Conservation (phyloP, 23 red algal genomes). For the Gracilaria vermiculophylla region DNA sequence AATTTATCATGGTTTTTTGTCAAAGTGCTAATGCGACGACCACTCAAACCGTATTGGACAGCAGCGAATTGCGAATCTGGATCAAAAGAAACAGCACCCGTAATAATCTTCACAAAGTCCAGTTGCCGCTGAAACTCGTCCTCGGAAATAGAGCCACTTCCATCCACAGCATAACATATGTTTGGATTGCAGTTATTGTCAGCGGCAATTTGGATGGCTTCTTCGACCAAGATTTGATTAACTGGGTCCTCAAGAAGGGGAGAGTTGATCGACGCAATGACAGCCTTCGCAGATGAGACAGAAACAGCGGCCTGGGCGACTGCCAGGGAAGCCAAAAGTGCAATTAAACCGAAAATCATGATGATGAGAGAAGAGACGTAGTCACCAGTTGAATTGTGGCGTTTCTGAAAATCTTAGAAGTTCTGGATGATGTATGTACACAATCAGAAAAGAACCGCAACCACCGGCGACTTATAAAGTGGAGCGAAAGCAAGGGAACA, state of each 20-base stretch:
- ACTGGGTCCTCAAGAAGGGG: background rate
- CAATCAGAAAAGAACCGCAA: too few species aligned
- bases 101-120: slow-evolving; percentile 22
- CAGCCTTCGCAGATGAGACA: background rate
- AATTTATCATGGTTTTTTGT: background rate
- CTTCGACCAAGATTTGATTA: background rate
- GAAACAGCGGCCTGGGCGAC: background rate
- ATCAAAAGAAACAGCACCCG: slow-evolving; percentile 3
- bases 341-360: background rate
- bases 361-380: too few species aligned
- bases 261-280: background rate
- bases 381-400: too few species aligned
- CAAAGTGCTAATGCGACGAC: background rate
- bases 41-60: slow-evolving; percentile 15
- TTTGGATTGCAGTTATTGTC: background rate
- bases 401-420: too few species aligned
- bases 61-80: background rate
- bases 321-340: background rate
- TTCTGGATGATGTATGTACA: too few species aligned
- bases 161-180: slow-evolving; percentile 35
- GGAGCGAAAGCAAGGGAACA: too few species aligned
- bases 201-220: background rate
- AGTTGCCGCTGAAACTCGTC: slow-evolving; percentile 21
- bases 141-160: slow-evolving; percentile 11
- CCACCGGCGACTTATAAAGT: too few species aligned